A percentile compares a stretch with the other conserved stretches of the same genome.
Evolutionary conservation across 2,329 filamentous ascomycete species (phyloP).

Genomic region (Phialophora expanda): DNA sequence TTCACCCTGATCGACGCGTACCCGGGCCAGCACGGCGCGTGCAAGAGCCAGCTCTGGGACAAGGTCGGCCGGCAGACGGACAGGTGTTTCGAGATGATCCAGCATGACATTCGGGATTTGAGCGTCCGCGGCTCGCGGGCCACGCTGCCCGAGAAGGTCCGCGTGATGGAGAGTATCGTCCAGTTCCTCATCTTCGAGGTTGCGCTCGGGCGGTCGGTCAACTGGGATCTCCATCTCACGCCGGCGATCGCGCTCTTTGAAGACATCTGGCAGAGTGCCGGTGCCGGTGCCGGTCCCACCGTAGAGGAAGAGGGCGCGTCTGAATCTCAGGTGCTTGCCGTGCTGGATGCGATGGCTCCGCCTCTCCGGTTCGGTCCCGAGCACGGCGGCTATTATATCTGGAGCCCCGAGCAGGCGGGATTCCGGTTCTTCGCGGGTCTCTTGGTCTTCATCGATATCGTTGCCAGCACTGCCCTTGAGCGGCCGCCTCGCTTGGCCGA

Average conservation of each 20-base stretch:
- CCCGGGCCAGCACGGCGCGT: constrained; percentile 8
- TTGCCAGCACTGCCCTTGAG: constrained; percentile 45
- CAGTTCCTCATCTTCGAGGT: constrained; percentile 46
- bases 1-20: constrained; percentile 40
- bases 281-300: not conserved
- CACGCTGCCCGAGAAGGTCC: constrained; percentile 34
- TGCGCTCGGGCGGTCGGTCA: constrained; percentile 39
- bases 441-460: constrained; percentile 46
- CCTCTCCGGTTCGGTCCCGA: constrained; percentile 15
- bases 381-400: constrained; percentile 36
- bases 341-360: not conserved
- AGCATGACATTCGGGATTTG: constrained; percentile 38
- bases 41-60: constrained; percentile 16
- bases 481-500: constrained; percentile 43
- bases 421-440: constrained; percentile 47
- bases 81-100: constrained; percentile 30
- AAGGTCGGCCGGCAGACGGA: constrained; percentile 24
- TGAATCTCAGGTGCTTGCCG: constrained; percentile 1
- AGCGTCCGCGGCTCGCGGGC: constrained; percentile 14
- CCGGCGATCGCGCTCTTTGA: constrained; percentile 44
- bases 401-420: constrained; percentile 46
- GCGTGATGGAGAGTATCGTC: constrained; percentile 45
- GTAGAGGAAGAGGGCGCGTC: not conserved
- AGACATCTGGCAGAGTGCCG: constrained; percentile 11
- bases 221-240: constrained; percentile 45